Conservation (phyloP, 1,139 yeast genomes). For the Lodderomyces parapsilosis region DNA sequence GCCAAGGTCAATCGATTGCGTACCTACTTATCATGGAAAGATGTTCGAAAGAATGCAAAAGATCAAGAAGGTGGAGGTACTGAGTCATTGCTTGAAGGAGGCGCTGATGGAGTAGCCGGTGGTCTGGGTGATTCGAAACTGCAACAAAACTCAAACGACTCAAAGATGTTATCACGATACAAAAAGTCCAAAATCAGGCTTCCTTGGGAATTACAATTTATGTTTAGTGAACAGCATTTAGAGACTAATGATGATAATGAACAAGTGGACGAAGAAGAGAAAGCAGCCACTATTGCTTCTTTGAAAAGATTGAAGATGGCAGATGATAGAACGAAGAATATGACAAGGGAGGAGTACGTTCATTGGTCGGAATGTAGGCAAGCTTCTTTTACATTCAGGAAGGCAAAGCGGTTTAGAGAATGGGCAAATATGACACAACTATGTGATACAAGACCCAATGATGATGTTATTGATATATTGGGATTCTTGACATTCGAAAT, state of each 20-base stretch:
- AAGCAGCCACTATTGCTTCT: conserved; percentile 88
- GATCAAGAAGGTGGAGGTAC: conserved; percentile 89
- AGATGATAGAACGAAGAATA: conserved; percentile 86
- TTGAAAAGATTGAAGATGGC: conserved; percentile 86
- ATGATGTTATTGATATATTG: conserved; percentile 92
- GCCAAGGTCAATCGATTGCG: conserved; percentile 91
- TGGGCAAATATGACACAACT: conserved; percentile 90
- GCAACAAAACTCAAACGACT: conserved; percentile 32
- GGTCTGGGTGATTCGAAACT: conserved; percentile 22
- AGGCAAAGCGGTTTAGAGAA: conserved; percentile 88
- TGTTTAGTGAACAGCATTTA: conserved; percentile 88
- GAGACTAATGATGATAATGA: conserved; percentile 79
- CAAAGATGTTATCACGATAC: conserved; percentile 58
- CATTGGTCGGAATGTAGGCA: conserved; percentile 99
- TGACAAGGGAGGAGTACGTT: conserved; percentile 96
- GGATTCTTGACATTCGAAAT: conserved; percentile 96
- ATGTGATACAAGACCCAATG: conserved; percentile 90
- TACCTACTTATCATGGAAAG: conserved; percentile 95
- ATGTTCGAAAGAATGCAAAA: conserved; percentile 93
- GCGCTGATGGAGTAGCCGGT: conserved; percentile 21
- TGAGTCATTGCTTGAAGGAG: conserved; percentile 48
- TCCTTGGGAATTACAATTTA: conserved; percentile 94
- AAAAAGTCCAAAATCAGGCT: conserved; percentile 79
- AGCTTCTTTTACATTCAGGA: conserved; percentile 93
- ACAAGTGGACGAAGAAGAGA: conserved; percentile 82